Percentiles rank a stretch among this genome's conserved stretches.
phyloP scores from a whole-genome alignment of 2,329 filamentous ascomycete genomes.

The Leptographium radiaticola region DNA sequence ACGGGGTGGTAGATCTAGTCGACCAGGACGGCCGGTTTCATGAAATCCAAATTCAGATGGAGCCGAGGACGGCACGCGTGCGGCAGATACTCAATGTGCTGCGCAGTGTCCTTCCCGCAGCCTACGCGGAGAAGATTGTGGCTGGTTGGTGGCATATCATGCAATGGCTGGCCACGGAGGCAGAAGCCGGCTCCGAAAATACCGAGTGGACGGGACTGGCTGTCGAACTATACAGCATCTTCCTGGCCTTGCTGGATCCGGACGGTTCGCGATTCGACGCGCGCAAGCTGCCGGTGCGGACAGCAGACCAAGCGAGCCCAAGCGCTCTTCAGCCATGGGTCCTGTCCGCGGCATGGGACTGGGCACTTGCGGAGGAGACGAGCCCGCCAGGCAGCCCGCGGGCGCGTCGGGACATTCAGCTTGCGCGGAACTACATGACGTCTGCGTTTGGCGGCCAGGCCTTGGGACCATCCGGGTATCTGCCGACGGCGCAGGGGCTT shows the following conservation, averaged over 20 bases:
- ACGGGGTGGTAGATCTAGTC: constrained; percentile 52
- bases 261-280: neutral
- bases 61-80: constrained; percentile 51
- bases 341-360: constrained; percentile 7
- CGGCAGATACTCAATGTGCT: constrained; percentile 47
- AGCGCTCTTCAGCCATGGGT: neutral
- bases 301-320: neutral
- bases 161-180: constrained; percentile 44
- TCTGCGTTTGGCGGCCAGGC: constrained; percentile 44
- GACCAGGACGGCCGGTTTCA: constrained; percentile 51
- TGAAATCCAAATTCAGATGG: constrained; percentile 53
- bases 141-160: constrained; percentile 63
- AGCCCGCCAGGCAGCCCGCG: neutral
- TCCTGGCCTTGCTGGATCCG: constrained; percentile 23
- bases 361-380: constrained; percentile 18
- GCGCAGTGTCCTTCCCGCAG: constrained; percentile 48
- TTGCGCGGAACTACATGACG: constrained; percentile 52
- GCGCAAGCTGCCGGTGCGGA: too few species aligned
- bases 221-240: constrained; percentile 50
- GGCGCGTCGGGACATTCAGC: constrained; percentile 38
- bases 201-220: constrained; percentile 58
- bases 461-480: constrained; percentile 41
- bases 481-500: constrained; percentile 46
- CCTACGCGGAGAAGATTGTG: constrained; percentile 46
- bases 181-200: constrained; percentile 28